Conservation (phyloP, 805 yeast species). For the Komagataella pastoris region DNA sequence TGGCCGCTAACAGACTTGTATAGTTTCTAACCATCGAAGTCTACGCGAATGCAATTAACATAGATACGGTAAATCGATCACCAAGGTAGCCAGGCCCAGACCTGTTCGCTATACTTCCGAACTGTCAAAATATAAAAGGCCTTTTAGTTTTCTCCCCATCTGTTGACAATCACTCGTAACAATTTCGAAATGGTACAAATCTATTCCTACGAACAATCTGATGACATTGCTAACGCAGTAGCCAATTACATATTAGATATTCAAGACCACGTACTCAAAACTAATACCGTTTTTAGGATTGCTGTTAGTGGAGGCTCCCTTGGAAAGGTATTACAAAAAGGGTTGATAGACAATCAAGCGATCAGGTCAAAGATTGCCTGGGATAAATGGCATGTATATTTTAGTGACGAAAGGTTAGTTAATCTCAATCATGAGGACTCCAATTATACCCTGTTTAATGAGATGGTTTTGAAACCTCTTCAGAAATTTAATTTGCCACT, state of each 20-base stretch:
- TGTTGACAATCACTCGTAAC: too few species aligned
- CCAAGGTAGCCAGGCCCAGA: too few species aligned
- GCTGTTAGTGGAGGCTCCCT: constrained; percentile 91
- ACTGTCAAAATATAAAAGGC: background rate
- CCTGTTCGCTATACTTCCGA: background rate
- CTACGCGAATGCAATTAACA: too few species aligned
- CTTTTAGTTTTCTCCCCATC: too few species aligned
- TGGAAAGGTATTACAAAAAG: constrained; percentile 56
- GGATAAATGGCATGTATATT: constrained; percentile 69
- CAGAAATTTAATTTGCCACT: constrained; percentile 23
- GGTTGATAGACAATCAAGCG: constrained; percentile 45
- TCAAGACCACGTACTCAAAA: constrained; percentile 47
- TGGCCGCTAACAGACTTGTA: too few species aligned
- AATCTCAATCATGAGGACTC: constrained; percentile 75
- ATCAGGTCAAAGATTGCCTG: constrained; percentile 37
- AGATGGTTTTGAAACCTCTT: constrained; percentile 40
- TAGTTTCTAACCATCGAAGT: too few species aligned
- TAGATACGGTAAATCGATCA: too few species aligned
- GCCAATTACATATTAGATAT: constrained; percentile 46
- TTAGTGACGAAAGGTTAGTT: constrained; percentile 86
- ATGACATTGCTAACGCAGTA: constrained; percentile 50
- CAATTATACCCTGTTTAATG: constrained; percentile 70
- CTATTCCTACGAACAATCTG: constrained; percentile 37
- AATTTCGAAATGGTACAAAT: constrained; percentile 12
- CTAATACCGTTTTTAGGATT: constrained; percentile 38